Base-by-base conservation (phyloP, 352 stramenopile species). In the Globisporangium splendens region DNA sequence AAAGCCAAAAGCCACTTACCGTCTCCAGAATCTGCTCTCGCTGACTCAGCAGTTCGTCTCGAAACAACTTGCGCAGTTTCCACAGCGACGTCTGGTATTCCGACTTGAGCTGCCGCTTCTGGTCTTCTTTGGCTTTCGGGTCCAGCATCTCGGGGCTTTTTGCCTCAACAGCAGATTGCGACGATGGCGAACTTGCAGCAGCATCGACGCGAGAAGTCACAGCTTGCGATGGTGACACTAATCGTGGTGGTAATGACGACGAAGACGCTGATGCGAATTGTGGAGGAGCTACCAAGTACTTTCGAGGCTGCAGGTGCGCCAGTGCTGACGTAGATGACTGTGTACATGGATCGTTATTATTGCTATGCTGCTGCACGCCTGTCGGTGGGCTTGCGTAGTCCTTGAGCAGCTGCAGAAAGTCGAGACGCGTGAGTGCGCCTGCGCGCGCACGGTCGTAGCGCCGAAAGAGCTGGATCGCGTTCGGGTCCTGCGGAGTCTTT, bases 401-500 rank as follows among this genome's bases (percentile, higher is more conserved):
- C 46, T 54, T 67, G 21, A 94, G 62, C 0, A 94, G 65, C 56
- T 87, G 68, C 22, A 94, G 59, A 49, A 94, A 94, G 59, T 90
- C 79, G 35, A 69, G 49, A 4, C 82, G 73, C 11, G 79, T 78
- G 38, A 94, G 70, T 0, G 70, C 60, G 14, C 83, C 80, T 0
- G 66, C 59, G n/a, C 83, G 78, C 20, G 62, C 64, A 14, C 66
- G 75, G 33, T 94, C 82, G 50, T 94, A 94, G 14, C 81, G 72
- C 21, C 84, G 76, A 49, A 92, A 92, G n/a, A 94, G 64, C 41
- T 92, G 84, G 51, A 92, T 79, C 10, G 84, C 84, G 41, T 94
- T 82, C 0, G 81, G 71, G 46, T 92, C 75, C 10, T 72, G 53
- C 17, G 51, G n/a, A 7, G 56, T 1, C 2, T 35, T 35, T 11